Percentiles rank a stretch among this genome's conserved stretches.
Conservation (phyloP, 2,329 filamentous ascomycete species). For the Venturia nashicola region DNA sequence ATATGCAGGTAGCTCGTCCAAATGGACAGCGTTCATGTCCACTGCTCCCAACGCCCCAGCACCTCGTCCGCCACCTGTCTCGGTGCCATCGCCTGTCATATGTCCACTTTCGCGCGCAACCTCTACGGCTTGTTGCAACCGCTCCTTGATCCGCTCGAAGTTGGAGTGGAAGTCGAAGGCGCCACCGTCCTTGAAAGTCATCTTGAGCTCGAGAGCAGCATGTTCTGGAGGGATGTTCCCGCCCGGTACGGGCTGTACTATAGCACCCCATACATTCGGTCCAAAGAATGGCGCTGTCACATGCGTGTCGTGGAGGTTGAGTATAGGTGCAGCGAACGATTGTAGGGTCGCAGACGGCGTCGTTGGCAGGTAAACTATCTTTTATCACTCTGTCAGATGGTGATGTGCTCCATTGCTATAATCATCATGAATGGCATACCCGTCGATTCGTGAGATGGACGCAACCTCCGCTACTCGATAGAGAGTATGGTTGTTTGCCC, state of each 20-base stretch:
- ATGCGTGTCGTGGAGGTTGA: conserved; percentile 77
- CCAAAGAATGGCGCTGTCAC: conserved; percentile 86
- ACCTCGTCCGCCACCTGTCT: conserved; percentile 20
- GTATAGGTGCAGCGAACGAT: conserved; percentile 79
- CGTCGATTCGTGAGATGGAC: conserved; percentile 77
- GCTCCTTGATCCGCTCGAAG: conserved; percentile 76
- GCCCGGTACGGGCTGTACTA: conserved; percentile 67
- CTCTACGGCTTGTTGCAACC: conserved; percentile 69
- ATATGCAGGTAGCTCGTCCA: conserved; percentile 84
- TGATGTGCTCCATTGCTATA: conserved; percentile 14
- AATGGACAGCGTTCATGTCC: conserved; percentile 53
- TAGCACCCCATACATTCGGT: conserved; percentile 76
- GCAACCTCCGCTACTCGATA: conserved; percentile 62
- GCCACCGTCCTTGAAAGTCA: conserved; percentile 92
- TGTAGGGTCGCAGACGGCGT: conserved; percentile 56
- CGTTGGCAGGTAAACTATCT: conserved; percentile 81
- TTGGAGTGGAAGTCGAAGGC: conserved; percentile 78
- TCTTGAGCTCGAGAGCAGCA: conserved; percentile 63
- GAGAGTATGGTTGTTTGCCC: conserved; percentile 49
- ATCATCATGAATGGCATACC: conserved; percentile 39
- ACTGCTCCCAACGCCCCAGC: conserved; percentile 34
- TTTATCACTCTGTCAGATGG: conserved; percentile 7
- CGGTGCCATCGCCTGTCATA: conserved; percentile 28
- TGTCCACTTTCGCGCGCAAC: conserved; percentile 53
- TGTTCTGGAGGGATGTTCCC: conserved; percentile 70